Conservation (phyloP, 352 stramenopile species). For the Pythium sp. region DNA sequence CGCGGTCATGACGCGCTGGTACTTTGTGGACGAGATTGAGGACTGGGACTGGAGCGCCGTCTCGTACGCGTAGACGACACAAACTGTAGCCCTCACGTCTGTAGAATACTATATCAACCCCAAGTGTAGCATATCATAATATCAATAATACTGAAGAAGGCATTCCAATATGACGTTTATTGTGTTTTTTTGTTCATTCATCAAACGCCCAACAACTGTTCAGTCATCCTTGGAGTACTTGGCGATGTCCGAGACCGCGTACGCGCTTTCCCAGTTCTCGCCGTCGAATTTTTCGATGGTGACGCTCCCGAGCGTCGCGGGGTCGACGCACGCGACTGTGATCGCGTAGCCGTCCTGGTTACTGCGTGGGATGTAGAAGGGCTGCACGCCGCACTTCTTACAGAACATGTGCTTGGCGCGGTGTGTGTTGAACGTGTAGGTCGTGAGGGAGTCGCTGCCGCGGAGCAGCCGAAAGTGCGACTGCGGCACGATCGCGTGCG, state of each 20-base stretch:
- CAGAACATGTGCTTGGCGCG: constrained; percentile 80
- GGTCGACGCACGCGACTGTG: constrained; percentile 69
- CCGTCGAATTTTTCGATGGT: constrained; percentile 70
- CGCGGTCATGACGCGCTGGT: constrained; percentile 11
- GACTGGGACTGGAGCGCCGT: constrained; percentile 6
- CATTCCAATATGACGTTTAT: background rate
- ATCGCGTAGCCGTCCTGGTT: constrained; percentile 79
- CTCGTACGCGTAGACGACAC: background rate
- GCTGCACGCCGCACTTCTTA: constrained; percentile 68
- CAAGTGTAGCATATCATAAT: background rate
- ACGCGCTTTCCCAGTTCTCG: constrained; percentile 61
- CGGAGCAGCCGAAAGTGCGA: constrained; percentile 51
- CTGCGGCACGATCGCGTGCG: constrained; percentile 61
- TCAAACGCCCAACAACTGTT: background rate
- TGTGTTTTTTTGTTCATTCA: background rate
- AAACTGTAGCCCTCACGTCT: background rate
- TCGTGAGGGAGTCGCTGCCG: constrained; percentile 47
- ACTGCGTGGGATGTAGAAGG: constrained; percentile 80
- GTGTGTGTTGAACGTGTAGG: constrained; percentile 84
- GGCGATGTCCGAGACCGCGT: constrained; percentile 33
- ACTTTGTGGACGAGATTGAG: constrained; percentile 12
- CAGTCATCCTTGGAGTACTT: constrained; percentile 32
- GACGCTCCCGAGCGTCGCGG: constrained; percentile 43
- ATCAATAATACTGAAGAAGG: background rate
- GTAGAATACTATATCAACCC: background rate